Base-by-base conservation (phyloP, 116 monocot genomes). In the Phalaenopsis hybrid region DNA sequence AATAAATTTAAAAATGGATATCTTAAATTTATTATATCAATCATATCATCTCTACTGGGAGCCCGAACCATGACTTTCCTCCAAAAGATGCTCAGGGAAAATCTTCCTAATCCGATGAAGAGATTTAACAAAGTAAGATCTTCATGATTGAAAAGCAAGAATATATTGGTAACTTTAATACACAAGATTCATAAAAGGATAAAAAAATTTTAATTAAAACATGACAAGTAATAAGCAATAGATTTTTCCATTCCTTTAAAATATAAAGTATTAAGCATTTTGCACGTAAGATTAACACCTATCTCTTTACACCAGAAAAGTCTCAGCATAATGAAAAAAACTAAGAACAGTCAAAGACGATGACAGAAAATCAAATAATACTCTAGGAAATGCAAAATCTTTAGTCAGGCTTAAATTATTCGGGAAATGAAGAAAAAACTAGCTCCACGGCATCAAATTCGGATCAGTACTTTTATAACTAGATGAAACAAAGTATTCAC, bases 1-100 rank as follows among this genome's bases (percentile, higher is more conserved):
- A 90, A 46, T 48, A 52, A 17, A 48, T 84, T 67, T 79, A 98
- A 82, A 83, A 77, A 83, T 79, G 95, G 92, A 90, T 93, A 89
- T 79, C 90, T 89, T 75, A 73, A 75, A 85, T 87, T 88, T 44
- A 98, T 58, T 78, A 95, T 94, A 58, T 88, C 82, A 34, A 89
- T 44, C 85, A 98, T 81, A 85, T 98, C 95, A 61, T 57, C 80
- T 50, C 44, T 84, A 50, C 79, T 88, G 75, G 95, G 77, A 87
- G 78, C n/a, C 9, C 81, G 85, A 80, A 94, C 84, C 85, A 85
- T 83, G 49, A 94, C 93, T 88, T 91, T 92, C 76, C 94, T 93
- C 97, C 97, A 97, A 18, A 97, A 79, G 6, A 63, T 57, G 79
- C 89, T 91, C 33, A 88, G 86, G 51, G 78, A 84, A 41, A 81